Evolutionary conservation across 2,329 filamentous ascomycete genomes (phyloP), one percentile per base, ranked within the genome.

Genomic region (Alternaria sp.): DNA sequence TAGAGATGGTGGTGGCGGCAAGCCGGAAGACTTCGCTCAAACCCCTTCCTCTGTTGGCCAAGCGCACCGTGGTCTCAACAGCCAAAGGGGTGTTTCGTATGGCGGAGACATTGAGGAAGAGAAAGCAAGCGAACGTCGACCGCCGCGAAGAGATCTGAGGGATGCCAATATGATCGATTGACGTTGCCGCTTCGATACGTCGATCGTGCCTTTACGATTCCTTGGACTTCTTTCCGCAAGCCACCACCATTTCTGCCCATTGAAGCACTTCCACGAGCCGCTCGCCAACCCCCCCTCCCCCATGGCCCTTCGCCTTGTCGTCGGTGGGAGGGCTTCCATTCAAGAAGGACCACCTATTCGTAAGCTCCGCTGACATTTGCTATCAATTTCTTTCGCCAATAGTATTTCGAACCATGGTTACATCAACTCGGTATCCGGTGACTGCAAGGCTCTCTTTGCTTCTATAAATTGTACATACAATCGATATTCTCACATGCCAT

Each of bases 171-270:
- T 40, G 37, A 40, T 40, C 37, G 17, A 23, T 11, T 17, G 37
- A 31, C 37, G 37, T 40, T 40, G 37, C 37, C 37, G 37, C 13
- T 23, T 23, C 13, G 37, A 40, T 40, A 40, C 37, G 37, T 21
- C 37, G 37, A 21, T 40, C 37, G 37, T 40, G 37, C 37, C 37
- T 11, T 23, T 40, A 40, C 37, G 37, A 40, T 40, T 40, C 37
- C 33, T 34, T 21, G 21, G 21, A 21, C 33, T 21, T 40, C 17
- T 23, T 5, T 21, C 21, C 37, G 17, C 37, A 21, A 21, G n/a
- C 17, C 3, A 21, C 37, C 17, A 40, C n/a, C 9, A 13, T 11
- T 21, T 31, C 29, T 31, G 29, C 37, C 8, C 37, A 40, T 21
- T 11, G 21, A 17, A 40, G 36, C 36, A 39, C 36, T 9, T 17